Percentiles rank a stretch among this genome's conserved stretches.
Conservation (phyloP, 2,329 filamentous ascomycete genomes). For the Malbranchea cinnamomea region DNA sequence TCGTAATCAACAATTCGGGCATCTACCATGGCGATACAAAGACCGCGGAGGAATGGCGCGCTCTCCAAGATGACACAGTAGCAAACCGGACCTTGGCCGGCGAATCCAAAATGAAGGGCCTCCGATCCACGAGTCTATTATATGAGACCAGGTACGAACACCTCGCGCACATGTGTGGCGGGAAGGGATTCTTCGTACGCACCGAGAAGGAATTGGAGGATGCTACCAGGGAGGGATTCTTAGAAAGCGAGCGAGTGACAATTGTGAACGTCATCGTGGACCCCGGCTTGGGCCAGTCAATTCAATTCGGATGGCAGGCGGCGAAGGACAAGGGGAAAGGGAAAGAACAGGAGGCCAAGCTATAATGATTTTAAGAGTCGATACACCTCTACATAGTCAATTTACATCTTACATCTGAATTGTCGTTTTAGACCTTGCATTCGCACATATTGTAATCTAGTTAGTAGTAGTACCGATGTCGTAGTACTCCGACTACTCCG, state of each 20-base stretch:
- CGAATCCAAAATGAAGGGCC: constrained; percentile 19
- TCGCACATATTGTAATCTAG: no score
- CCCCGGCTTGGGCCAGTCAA: constrained; percentile 30
- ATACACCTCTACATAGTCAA: no score
- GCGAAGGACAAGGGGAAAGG: constrained; percentile 13
- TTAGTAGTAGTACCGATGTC: no score
- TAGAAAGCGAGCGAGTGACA: constrained; percentile 30
- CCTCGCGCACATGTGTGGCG: constrained; percentile 40
- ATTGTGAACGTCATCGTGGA: constrained; percentile 43
- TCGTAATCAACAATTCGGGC: constrained; percentile 42
- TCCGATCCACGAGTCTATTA: constrained; percentile 36
- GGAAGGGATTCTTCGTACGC: constrained; percentile 36
- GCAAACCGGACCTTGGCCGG: no score
- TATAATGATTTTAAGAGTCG: constrained; percentile 11
- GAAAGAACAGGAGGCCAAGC: constrained; percentile 12
- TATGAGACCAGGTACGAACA: constrained; percentile 43
- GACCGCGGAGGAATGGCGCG: constrained; percentile 29
- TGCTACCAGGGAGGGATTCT: constrained; percentile 38
- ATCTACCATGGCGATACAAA: constrained; percentile 33
- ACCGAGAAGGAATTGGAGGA: constrained; percentile 36
- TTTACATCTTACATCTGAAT: no score
- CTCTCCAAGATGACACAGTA: constrained; percentile 28
- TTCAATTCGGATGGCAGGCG: constrained; percentile 24
- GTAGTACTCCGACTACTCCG: no score
- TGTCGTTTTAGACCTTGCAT: no score